Evolutionary conservation across 2,329 filamentous ascomycete species (phyloP).

Genomic region (Stagonosporopsis vannaccii): DNA sequence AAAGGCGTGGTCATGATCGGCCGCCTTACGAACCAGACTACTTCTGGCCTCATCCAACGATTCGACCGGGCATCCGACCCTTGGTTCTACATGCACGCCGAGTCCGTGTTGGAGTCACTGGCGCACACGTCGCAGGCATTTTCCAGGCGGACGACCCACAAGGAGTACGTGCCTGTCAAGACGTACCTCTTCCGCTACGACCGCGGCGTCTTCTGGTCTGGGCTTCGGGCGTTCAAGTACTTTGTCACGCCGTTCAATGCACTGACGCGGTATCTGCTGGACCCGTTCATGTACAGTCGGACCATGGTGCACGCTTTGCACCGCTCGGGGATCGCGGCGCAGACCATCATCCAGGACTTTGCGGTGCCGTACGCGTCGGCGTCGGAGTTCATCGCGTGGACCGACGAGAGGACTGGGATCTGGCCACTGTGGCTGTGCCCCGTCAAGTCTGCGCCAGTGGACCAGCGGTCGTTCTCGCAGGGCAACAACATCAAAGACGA

Average conservation of each 20-base stretch:
- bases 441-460: conserved; percentile 39
- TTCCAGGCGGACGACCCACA: conserved; percentile 20
- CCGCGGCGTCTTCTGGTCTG: conserved; percentile 71
- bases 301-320: conserved; percentile 70
- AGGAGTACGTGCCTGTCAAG: conserved; percentile 55
- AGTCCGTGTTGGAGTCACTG: conserved; percentile 39
- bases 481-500: conserved; percentile 39
- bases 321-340: conserved; percentile 61
- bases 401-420: conserved; percentile 56
- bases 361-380: conserved; percentile 63
- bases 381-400: conserved; percentile 61
- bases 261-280: conserved; percentile 65
- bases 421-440: conserved; percentile 69
- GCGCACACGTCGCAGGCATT: conserved; percentile 3
- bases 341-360: conserved; percentile 70
- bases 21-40: conserved; percentile 59
- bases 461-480: conserved; percentile 40
- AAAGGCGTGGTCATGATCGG: conserved; percentile 69
- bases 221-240: conserved; percentile 66
- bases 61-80: conserved; percentile 69
- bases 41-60: conserved; percentile 40
- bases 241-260: conserved; percentile 67
- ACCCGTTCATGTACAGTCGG: conserved; percentile 68
- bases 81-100: conserved; percentile 77
- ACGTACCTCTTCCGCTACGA: conserved; percentile 70